Evolutionary conservation across 371 early-diverging fungal species (phyloP).

Genomic region (Choanephora cucurbitarum): DNA sequence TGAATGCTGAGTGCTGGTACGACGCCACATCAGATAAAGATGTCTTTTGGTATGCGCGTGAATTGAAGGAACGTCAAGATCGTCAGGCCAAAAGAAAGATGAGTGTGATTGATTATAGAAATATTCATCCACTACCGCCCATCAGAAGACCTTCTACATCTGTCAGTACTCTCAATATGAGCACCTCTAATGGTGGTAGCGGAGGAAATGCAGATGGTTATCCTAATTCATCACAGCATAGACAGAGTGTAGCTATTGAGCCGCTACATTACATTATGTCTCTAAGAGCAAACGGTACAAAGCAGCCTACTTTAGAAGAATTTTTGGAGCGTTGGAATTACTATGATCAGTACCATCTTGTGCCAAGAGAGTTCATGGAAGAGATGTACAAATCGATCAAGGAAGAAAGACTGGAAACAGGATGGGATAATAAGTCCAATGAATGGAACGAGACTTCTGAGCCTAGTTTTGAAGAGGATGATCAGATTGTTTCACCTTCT

Average conservation of each 20-base stretch:
- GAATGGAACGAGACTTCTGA: neutral
- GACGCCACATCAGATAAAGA: slow-evolving; percentile 53
- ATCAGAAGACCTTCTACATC: slow-evolving; percentile 16
- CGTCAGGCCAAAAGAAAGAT: slow-evolving; percentile 34
- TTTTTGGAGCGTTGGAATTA: slow-evolving; percentile 52
- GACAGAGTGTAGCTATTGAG: slow-evolving; percentile 38
- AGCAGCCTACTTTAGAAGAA: slow-evolving; percentile 31
- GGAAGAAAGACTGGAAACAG: slow-evolving; percentile 58
- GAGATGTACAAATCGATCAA: slow-evolving; percentile 55
- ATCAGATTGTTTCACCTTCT: slow-evolving; percentile 21
- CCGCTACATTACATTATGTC: slow-evolving; percentile 49
- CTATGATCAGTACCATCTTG: slow-evolving; percentile 47
- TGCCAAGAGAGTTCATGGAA: slow-evolving; percentile 48
- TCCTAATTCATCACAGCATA: slow-evolving; percentile 1
- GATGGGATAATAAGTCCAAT: slow-evolving; percentile 48
- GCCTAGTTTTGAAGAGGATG: neutral
- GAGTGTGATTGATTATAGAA: slow-evolving; percentile 33
- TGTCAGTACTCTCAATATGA: slow-evolving; percentile 1
- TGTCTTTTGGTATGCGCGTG: slow-evolving; percentile 53
- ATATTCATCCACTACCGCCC: slow-evolving; percentile 1
- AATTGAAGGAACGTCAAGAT: slow-evolving; percentile 42
- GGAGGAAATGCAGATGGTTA: too few relatives aligned
- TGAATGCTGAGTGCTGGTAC: slow-evolving; percentile 89
- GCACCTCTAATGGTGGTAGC: too few relatives aligned
- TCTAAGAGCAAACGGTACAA: slow-evolving; percentile 30